Conservation (phyloP, 768 basidiomycete species). For the Russula abietina region DNA sequence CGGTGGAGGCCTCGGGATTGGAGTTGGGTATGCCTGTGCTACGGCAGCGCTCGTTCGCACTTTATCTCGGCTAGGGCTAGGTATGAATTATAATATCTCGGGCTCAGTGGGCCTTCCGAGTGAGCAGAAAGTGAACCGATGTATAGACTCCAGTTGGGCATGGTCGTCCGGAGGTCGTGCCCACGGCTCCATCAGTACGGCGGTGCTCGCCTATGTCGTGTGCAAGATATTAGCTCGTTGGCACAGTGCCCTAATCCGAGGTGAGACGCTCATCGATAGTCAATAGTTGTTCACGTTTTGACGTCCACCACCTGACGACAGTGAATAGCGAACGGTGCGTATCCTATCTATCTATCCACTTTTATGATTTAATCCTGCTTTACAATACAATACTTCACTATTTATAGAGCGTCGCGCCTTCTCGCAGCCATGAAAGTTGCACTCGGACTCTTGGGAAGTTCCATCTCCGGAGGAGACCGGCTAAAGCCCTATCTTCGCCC, state of each 20-base stretch:
- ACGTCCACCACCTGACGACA: conserved; percentile 11
- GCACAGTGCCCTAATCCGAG: conserved; percentile 40
- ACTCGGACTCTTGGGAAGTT: conserved; percentile 33
- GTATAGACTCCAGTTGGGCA: background rate
- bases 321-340: conserved; percentile 31
- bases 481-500: conserved; percentile 38
- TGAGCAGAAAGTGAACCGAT: background rate
- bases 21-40: conserved; percentile 8
- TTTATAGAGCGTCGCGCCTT: conserved; percentile 31
- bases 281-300: background rate
- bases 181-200: conserved; percentile 20
- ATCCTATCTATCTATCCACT: too few relatives aligned
- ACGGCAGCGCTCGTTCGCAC: conserved; percentile 6
- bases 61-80: background rate
- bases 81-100: background rate
- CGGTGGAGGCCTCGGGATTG: conserved; percentile 45
- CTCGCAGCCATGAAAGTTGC: conserved; percentile 38
- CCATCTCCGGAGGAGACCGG: conserved; percentile 24
- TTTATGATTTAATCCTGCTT: background rate
- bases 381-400: background rate
- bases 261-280: conserved; percentile 27
- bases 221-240: conserved; percentile 39
- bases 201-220: conserved; percentile 25
- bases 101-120: background rate
- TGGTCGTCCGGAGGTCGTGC: background rate